Evolutionary conservation across 768 basidiomycete genomes (phyloP), one percentile per base, ranked within the genome.

Genomic region (Russula foetens): DNA sequence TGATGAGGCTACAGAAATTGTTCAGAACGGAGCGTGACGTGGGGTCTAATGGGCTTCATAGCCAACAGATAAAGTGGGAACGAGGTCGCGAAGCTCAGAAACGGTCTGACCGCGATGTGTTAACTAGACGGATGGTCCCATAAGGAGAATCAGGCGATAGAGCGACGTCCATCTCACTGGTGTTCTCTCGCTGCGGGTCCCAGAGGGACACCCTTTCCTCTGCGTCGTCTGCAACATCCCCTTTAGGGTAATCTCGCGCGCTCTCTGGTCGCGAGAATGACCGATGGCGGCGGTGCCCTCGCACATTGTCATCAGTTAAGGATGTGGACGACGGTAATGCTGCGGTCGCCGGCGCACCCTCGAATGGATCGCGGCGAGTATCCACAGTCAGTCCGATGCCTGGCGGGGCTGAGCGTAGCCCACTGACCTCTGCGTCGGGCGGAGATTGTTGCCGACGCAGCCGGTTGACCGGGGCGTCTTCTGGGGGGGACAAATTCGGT

Each of bases 131-230:
- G n/a, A 66, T 41, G n/a, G 61, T 59, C 24, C 63, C 63, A 7
- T 9, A 15, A 52, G 63, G 51, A 8, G 65, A 59, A 5, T 64
- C 55, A 2, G 59, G 45, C 19, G 54, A 41, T 12, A 39, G 12
- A 23, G 26, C 11, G 12, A 28, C 8, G 1, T 60, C 64, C 4
- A 23, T 29, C 17, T 54, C 63, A 24, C 38, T 49, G 28, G 9
- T 60, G 31, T 11, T 39, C 14, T 57, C 52, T 33, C 31, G 17
- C 38, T n/a, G 39, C 4, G 59, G 58, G 44, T 58, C 53, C 63
- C 80, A 83, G 56, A 88, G 66, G 51, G 83, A 78, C 53, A 79
- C 69, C 56, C 81, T 83, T 72, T 88, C 86, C 58, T 86, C 86
- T 51, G 70, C 69, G 54, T 88, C 86, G 66, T 83, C 81, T 3